phyloP scores from a whole-genome alignment of 2,329 filamentous ascomycete species.

The Apiospora aurea region DNA sequence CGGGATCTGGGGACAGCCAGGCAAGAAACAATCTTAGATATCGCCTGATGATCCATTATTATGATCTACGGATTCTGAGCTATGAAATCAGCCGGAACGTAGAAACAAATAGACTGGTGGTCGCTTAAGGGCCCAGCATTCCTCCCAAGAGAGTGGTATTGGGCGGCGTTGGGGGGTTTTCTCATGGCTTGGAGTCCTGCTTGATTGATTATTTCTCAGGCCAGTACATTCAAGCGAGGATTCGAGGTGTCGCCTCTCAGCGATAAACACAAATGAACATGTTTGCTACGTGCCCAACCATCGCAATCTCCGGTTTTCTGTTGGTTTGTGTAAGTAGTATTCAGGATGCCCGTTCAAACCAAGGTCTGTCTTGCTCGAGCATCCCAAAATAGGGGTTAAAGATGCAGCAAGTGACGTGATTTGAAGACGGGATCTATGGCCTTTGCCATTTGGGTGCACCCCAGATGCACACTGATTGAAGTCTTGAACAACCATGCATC shows the following conservation, averaged over 20 bases:
- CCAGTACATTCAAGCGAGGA: not conserved
- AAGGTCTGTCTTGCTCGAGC: not conserved
- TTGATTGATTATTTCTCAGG: not conserved
- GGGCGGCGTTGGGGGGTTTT: not conserved
- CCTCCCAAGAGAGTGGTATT: not conserved
- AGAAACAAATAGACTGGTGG: constrained; percentile 38
- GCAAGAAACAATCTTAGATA: constrained; percentile 27
- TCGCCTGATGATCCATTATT: constrained; percentile 74
- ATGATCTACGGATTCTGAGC: constrained; percentile 71
- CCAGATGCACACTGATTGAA: too few species aligned
- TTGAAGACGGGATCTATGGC: too few species aligned
- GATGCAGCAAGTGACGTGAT: not conserved
- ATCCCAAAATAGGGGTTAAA: not conserved
- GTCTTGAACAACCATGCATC: too few species aligned
- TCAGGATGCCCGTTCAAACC: not conserved
- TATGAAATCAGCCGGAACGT: constrained; percentile 67
- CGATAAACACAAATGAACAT: not conserved
- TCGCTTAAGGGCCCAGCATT: constrained; percentile 32
- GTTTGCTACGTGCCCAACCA: not conserved
- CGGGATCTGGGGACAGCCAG: constrained; percentile 28
- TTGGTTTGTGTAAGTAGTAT: not conserved
- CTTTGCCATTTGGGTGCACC: too few species aligned
- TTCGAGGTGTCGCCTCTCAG: not conserved
- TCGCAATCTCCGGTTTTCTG: not conserved
- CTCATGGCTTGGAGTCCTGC: not conserved